Percentiles rank a stretch among this genome's conserved stretches.
These are phyloP conservation scores for Coniophora puteana DNA, from an alignment of 1,284 basidiomycete genomes.

Conservation along the genomic window DNA sequence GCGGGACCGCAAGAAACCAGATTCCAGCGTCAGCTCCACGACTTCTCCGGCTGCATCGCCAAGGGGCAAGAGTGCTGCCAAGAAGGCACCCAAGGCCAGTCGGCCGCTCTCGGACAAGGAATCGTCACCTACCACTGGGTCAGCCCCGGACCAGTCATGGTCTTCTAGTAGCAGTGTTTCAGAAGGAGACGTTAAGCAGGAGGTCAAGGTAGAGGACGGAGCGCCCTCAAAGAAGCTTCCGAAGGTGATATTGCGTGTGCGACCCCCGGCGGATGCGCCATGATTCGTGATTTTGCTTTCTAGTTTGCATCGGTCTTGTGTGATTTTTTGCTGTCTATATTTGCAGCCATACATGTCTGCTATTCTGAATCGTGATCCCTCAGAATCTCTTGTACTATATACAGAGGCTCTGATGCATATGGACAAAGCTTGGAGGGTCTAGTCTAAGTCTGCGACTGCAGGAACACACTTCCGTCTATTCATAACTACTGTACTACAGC, in stretches of 20 bases:
- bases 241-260: slow-evolving; percentile 50
- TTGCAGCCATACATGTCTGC: too few relatives aligned
- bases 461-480: too few relatives aligned
- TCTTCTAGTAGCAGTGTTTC: background rate
- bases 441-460: too few relatives aligned
- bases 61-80: slow-evolving; percentile 5
- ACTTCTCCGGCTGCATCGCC: slow-evolving; percentile 14
- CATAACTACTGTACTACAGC: too few relatives aligned
- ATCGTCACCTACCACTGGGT: slow-evolving; percentile 25
- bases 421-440: too few relatives aligned
- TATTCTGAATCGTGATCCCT: too few relatives aligned
- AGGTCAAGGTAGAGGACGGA: background rate
- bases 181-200: slow-evolving; percentile 2
- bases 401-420: too few relatives aligned
- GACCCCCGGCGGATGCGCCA: slow-evolving; percentile 30
- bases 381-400: too few relatives aligned
- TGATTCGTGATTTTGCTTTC: slow-evolving; percentile 1
- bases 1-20: slow-evolving; percentile 49
- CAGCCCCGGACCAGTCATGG: background rate
- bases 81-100: background rate
- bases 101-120: slow-evolving; percentile 14
- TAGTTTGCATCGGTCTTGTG: background rate
- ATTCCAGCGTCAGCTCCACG: slow-evolving; percentile 13
- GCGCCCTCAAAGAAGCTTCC: slow-evolving; percentile 42
- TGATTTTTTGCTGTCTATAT: too few relatives aligned